Percentiles rank a stretch among this genome's conserved stretches.
These are phyloP conservation scores for Hanseniaspora guilliermondii DNA, from an alignment of 805 yeast species.

Conservation along the genomic window DNA sequence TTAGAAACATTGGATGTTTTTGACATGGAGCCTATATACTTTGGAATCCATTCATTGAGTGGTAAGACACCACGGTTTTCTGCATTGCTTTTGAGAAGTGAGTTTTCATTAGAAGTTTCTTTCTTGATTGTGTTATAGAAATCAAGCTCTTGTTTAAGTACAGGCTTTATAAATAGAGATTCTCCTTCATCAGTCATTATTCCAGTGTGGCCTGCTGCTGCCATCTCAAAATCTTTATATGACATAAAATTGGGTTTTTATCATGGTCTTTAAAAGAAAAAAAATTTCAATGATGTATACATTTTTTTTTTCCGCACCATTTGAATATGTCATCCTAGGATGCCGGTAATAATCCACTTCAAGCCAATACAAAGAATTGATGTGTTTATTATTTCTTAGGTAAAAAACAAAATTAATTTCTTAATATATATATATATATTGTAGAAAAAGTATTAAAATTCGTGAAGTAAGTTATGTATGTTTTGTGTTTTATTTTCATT, in stretches of 20 bases:
- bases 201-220: slow-evolving; percentile 92
- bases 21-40: slow-evolving; percentile 21
- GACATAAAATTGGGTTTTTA: neutral
- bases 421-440: too few relatives aligned
- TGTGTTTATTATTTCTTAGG: neutral
- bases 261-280: neutral
- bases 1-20: slow-evolving; percentile 1
- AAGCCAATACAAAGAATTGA: neutral
- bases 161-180: slow-evolving; percentile 58
- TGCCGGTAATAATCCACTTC: too few relatives aligned
- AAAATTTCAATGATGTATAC: too few relatives aligned
- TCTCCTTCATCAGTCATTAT: slow-evolving; percentile 52
- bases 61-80: slow-evolving; percentile 16
- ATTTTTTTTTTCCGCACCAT: neutral
- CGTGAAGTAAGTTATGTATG: too few relatives aligned
- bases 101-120: slow-evolving; percentile 15
- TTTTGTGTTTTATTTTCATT: too few relatives aligned
- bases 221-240: slow-evolving; percentile 31
- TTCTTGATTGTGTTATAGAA: slow-evolving; percentile 43
- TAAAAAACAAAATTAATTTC: too few relatives aligned
- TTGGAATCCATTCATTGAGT: slow-evolving; percentile 24
- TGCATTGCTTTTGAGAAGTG: neutral
- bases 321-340: neutral
- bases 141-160: slow-evolving; percentile 52
- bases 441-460: too few relatives aligned